Evolutionary conservation across 2,329 filamentous ascomycete genomes (phyloP), one percentile per base, ranked within the genome.

Genomic region (Penicillium aurantiogriseum): DNA sequence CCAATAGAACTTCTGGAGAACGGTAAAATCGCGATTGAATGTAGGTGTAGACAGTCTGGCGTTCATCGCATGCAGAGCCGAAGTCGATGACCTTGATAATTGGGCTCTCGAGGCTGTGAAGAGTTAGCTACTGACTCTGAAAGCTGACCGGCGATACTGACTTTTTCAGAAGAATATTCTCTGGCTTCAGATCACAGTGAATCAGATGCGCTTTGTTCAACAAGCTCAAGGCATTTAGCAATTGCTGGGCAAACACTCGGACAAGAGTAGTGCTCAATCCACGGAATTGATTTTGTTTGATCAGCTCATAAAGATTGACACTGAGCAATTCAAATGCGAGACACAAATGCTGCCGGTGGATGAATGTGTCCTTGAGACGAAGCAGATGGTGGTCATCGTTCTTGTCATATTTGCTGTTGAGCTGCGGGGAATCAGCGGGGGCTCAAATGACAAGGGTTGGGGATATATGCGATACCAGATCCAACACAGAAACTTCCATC

Each of bases 31-130:
- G 85, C 10, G 94, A 99, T 75, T 99, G 94, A 60, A 99, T 99
- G 74, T 99, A 99, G 6, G 94, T 99, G 75, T 99, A 99, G 29
- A 99, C 94, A 0, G 94, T 99, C 74, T 99, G 94, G 50, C 94
- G 88, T 77, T 99, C 94, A 74, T 99, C 94, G 75, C 94, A 99
- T 15, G 94, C 94, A 38, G 94, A 99, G 43, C 94, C 94, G 72
- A 99, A 99, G 81, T 99, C 94, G 74, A 99, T 99, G 70, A 99
- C 97, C 76, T 99, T 99, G 83, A 99, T 99, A 66, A 99, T 97
- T 3, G 94, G 94, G 69, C 93, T 97, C 75, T 99, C 94, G 42
- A 99, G 86, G 72, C 85, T 88, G 60, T 43, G 50, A 46, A 29
- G n/a, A 21, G 43, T 25, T 33, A 35, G 31, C 40, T 33, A 42